Conservation (phyloP, 225 moss, liverwort and hornwort species). For the Rhytidiadelphus loreus region DNA sequence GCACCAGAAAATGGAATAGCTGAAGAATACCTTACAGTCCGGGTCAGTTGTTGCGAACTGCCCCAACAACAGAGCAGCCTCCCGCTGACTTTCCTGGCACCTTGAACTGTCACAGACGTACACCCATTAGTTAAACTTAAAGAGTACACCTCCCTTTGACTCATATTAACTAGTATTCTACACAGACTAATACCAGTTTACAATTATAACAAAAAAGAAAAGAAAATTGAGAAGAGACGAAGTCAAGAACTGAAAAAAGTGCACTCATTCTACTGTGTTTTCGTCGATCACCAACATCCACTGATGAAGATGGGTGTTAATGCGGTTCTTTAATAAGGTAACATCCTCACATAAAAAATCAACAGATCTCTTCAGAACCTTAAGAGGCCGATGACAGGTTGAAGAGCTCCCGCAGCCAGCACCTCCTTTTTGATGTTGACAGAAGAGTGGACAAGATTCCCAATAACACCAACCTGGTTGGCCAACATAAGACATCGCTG, state of each 20-base stretch:
- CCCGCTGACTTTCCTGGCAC: slow-evolving; percentile 96
- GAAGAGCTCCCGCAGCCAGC: slow-evolving; percentile 87
- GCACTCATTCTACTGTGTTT: not conserved
- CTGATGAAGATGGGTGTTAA: not conserved
- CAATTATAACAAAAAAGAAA: not conserved
- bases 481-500: not conserved
- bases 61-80: slow-evolving; percentile 87
- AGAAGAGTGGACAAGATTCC: slow-evolving; percentile 96
- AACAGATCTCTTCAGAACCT: slow-evolving; percentile 37
- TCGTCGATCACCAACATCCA: not conserved
- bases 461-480: slow-evolving; percentile 89
- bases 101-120: slow-evolving; percentile 53
- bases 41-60: slow-evolving; percentile 99
- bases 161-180: not conserved
- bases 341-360: not conserved
- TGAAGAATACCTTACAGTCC: slow-evolving; percentile 73
- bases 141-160: not conserved
- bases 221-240: not conserved
- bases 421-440: slow-evolving; percentile 97
- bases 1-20: not conserved
- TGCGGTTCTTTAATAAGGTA: not conserved
- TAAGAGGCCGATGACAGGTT: slow-evolving; percentile 94
- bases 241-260: not conserved
- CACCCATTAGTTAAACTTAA: not conserved
- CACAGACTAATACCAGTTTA: not conserved